Percentiles rank a stretch among this genome's conserved stretches.
Conservation (phyloP, 164 flowering plant genomes). For the Vitis cinerea region DNA sequence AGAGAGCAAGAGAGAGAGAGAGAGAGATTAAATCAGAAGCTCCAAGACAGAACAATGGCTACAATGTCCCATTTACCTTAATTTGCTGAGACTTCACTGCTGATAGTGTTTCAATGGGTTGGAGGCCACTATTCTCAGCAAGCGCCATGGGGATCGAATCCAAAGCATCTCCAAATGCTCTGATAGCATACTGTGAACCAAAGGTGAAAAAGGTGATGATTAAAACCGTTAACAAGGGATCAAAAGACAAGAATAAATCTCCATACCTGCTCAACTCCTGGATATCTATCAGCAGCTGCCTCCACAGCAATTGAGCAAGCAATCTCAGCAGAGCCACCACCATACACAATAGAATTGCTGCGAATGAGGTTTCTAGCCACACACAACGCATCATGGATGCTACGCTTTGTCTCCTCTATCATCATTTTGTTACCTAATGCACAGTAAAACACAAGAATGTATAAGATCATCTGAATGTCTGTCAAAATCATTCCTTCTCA, state of each 20-base stretch:
- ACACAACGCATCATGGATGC: constrained; percentile 94
- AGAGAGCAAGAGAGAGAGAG: background rate
- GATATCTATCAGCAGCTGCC: constrained; percentile 89
- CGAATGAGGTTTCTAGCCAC: constrained; percentile 93
- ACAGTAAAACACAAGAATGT: constrained; percentile 13
- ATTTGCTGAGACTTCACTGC: constrained; percentile 95
- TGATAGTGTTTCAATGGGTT: constrained; percentile 90
- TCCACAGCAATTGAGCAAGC: constrained; percentile 96
- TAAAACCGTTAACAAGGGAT: background rate
- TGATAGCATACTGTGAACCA: constrained; percentile 79
- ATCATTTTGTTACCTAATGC: constrained; percentile 96
- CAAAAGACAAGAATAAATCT: constrained; percentile 1
- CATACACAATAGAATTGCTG: constrained; percentile 94
- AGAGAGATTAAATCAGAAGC: background rate
- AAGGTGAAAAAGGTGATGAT: background rate
- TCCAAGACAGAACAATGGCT: background rate
- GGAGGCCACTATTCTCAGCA: constrained; percentile 98
- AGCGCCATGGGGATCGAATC: constrained; percentile 98
- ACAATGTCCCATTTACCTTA: constrained; percentile 47
- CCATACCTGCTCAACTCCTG: constrained; percentile 97
- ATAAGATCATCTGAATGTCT: constrained; percentile 8
- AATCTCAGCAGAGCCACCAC: constrained; percentile 98
- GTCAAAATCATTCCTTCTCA: background rate
- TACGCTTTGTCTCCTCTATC: constrained; percentile 98
- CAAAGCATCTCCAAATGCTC: constrained; percentile 96